Conservation (phyloP, 306 rosid genomes). For the Notholithocarpus densiflorus region DNA sequence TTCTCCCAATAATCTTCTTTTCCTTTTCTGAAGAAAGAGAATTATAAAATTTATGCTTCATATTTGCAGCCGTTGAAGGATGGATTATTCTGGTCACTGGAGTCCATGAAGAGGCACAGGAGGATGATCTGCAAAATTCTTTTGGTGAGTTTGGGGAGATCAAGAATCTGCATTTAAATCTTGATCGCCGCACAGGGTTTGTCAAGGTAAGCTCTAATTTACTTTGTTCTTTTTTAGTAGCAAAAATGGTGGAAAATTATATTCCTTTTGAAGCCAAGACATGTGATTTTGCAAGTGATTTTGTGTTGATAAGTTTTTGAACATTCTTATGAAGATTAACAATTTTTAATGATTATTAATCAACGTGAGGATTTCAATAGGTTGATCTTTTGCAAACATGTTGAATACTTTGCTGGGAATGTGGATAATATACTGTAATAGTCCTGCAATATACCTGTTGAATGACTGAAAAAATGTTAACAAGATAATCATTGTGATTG, state of each 20-base stretch:
- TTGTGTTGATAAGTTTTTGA: not conserved
- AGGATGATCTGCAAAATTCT: conserved; percentile 78
- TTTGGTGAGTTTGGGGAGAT: conserved; percentile 96
- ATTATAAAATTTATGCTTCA: not conserved
- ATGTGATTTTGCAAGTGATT: not conserved
- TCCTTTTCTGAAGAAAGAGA: not conserved
- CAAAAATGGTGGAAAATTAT: not conserved
- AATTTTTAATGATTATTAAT: not conserved
- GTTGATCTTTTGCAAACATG: not conserved
- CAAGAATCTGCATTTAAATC: conserved; percentile 86
- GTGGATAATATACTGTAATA: not conserved
- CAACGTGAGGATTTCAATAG: not conserved
- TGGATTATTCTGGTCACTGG: conserved; percentile 98
- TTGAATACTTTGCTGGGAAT: not conserved
- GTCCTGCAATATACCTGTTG: not conserved
- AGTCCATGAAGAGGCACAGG: conserved; percentile 97
- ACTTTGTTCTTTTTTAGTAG: not conserved
- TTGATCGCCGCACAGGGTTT: conserved; percentile 96
- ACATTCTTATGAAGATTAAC: not conserved
- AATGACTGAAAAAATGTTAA: not conserved
- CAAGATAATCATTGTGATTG: not conserved
- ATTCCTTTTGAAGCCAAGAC: not conserved
- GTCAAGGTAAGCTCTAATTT: conserved; percentile 60
- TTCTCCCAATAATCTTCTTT: not conserved
- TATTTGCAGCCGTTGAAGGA: conserved; percentile 80